Conservation (phyloP, 306 rosid genomes). For the Sechiopsis laciniata region DNA sequence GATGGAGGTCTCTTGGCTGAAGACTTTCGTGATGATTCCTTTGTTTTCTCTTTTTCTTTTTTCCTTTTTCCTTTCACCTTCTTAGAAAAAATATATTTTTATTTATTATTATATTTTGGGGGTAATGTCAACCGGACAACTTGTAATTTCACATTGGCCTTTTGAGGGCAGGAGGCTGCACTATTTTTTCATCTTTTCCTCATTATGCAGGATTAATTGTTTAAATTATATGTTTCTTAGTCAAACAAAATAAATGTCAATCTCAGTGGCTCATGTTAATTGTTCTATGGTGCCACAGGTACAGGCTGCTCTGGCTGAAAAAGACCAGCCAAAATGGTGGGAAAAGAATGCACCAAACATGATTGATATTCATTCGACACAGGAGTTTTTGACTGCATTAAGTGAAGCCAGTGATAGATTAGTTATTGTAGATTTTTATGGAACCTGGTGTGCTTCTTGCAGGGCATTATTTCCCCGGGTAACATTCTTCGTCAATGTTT, state of each 20-base stretch:
- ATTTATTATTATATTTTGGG: no score
- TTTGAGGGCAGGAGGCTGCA: not conserved
- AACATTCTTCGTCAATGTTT: constrained; percentile 17
- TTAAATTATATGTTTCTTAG: not conserved
- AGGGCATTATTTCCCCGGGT: constrained; percentile 97
- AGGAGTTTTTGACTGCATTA: constrained; percentile 73
- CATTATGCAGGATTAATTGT: not conserved
- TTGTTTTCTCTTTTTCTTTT: no score
- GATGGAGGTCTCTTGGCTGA: no score
- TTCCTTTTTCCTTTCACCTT: no score
- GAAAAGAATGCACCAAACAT: constrained; percentile 89
- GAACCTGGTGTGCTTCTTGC: constrained; percentile 99
- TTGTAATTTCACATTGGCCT: not conserved
- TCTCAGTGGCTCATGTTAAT: constrained; percentile 20
- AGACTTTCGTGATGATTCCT: no score
- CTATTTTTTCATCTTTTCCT: not conserved
- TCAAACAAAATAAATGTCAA: not conserved
- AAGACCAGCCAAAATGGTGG: constrained; percentile 98
- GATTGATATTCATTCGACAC: constrained; percentile 91
- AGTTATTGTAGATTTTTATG: constrained; percentile 93
- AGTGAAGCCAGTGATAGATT: constrained; percentile 85
- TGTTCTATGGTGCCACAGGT: constrained; percentile 42
- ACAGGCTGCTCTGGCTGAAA: constrained; percentile 64
- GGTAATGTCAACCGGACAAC: not conserved
- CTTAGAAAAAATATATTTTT: no score